Conservation (phyloP, 441 rosid species). For the Syzygium syzygioides region DNA sequence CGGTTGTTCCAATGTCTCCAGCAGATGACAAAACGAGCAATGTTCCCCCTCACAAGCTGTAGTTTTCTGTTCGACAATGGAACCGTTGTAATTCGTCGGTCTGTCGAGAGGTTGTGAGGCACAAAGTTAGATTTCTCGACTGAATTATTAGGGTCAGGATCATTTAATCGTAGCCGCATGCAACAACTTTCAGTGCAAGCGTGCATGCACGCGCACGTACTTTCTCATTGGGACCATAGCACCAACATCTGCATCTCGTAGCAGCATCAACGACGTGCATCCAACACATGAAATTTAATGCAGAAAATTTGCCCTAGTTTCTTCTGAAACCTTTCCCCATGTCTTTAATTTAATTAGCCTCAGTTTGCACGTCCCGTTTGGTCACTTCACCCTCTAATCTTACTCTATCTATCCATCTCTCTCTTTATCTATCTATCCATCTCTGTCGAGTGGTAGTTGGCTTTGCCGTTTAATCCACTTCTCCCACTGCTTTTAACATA, state of each 20-base stretch:
- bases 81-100: not conserved
- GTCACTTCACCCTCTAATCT: not conserved
- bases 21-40: not conserved
- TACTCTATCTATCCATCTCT: not conserved
- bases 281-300: not conserved
- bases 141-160: not conserved
- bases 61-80: not conserved
- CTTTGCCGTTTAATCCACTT: not conserved
- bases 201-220: not conserved
- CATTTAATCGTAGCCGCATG: not conserved
- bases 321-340: not conserved
- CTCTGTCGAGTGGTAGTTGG: not conserved
- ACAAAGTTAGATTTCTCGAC: not conserved
- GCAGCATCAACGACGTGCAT: not conserved
- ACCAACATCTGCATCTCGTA: not conserved
- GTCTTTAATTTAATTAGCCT: not conserved
- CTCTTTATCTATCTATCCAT: not conserved
- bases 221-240: not conserved
- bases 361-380: not conserved
- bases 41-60: not conserved
- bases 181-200: not conserved
- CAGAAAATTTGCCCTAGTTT: not conserved
- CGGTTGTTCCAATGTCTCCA: not conserved
- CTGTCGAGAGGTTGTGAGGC: not conserved
- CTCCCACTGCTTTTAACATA: conserved; percentile 4